phyloP scores from a whole-genome alignment of 2,329 filamentous ascomycete genomes.

The Botrytis medusae region DNA sequence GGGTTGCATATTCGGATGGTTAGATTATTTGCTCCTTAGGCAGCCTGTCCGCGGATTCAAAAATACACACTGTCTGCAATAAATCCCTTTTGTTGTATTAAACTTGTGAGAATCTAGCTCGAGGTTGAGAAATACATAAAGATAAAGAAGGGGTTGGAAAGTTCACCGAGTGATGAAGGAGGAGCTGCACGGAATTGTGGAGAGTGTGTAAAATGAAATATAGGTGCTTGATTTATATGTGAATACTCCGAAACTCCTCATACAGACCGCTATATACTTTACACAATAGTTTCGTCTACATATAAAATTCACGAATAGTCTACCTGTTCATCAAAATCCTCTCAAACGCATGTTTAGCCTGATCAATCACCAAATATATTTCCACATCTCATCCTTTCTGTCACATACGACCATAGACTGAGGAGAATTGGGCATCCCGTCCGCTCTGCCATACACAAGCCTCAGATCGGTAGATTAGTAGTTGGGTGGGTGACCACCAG shows the following conservation, averaged over 20 bases:
- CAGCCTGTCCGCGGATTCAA: too few species aligned
- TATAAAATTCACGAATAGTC: background rate
- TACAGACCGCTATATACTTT: accelerated
- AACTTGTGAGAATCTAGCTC: too few species aligned
- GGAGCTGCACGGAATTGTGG: too few species aligned
- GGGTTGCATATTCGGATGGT: too few species aligned
- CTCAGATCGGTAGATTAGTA: background rate
- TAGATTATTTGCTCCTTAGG: too few species aligned
- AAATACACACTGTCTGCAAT: too few species aligned
- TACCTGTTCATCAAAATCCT: background rate
- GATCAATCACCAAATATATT: accelerated
- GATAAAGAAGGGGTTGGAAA: too few species aligned
- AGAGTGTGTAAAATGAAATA: background rate
- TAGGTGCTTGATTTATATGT: background rate
- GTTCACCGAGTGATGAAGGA: too few species aligned
- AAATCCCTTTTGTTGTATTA: too few species aligned
- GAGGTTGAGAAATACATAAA: too few species aligned
- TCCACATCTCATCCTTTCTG: accelerated
- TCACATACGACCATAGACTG: background rate
- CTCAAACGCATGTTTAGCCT: accelerated
- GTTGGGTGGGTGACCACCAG: background rate
- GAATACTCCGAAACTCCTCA: accelerated
- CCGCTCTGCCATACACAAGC: background rate
- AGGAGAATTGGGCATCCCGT: background rate
- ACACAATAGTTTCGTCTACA: accelerated